A percentile compares a stretch with the other conserved stretches of the same genome.
These are phyloP conservation scores for Voacanga thouarsii DNA, from an alignment of 257 asterid genomes.

Conservation along the genomic window DNA sequence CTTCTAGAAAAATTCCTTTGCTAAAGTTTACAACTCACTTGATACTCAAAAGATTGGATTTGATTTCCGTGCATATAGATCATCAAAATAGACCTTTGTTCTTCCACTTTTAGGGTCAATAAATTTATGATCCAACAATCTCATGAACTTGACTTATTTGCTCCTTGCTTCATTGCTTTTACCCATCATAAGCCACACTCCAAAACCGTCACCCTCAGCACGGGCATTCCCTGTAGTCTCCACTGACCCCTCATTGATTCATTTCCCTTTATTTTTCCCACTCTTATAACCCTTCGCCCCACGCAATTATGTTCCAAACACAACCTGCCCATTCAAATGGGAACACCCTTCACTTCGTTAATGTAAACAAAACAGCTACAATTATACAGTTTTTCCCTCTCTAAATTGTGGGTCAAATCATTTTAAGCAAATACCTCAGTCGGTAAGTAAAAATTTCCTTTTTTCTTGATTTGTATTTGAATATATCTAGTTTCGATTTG, in stretches of 20 bases:
- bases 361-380: background rate
- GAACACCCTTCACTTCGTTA: background rate
- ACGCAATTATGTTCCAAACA: constrained; percentile 1
- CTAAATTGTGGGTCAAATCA: background rate
- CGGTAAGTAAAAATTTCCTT: too few relatives aligned
- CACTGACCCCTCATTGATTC: too few relatives aligned
- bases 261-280: background rate
- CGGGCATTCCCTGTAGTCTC: background rate
- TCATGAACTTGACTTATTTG: background rate
- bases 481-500: too few relatives aligned
- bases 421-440: background rate
- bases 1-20: constrained; percentile 31
- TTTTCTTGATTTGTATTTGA: too few relatives aligned
- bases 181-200: background rate
- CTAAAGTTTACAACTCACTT: constrained; percentile 5
- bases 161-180: background rate
- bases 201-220: constrained; percentile 6
- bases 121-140: background rate
- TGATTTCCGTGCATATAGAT: background rate
- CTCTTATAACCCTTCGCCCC: background rate
- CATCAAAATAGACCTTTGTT: too few relatives aligned
- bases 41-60: background rate
- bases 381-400: background rate
- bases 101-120: background rate
- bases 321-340: background rate